phyloP scores from a whole-genome alignment of 129 eudicot genomes.

The Erigeron canadensis region DNA sequence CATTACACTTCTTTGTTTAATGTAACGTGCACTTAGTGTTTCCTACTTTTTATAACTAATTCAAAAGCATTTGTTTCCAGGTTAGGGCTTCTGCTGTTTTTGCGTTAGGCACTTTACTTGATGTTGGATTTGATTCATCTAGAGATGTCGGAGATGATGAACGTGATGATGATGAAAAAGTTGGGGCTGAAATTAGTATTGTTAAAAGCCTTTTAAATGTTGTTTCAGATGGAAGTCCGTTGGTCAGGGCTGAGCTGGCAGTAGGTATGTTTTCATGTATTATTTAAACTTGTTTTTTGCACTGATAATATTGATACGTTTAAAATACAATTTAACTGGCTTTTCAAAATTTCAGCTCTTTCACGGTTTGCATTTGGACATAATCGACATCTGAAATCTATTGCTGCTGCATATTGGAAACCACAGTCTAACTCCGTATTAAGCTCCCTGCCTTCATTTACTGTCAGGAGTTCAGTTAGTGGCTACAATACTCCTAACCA shows the following conservation, averaged over 20 bases:
- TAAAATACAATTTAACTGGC: constrained; percentile 6
- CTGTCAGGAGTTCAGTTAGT: constrained; percentile 56
- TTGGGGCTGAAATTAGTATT: constrained; percentile 71
- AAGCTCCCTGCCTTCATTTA: constrained; percentile 63
- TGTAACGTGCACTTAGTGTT: background rate
- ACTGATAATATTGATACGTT: background rate
- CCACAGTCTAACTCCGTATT: constrained; percentile 75
- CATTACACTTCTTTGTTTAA: background rate
- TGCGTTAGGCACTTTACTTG: constrained; percentile 90
- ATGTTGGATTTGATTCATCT: constrained; percentile 81
- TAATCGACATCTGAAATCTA: constrained; percentile 81
- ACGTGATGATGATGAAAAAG: constrained; percentile 91
- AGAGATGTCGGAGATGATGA: constrained; percentile 86
- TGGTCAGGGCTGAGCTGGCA: constrained; percentile 94
- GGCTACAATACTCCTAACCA: constrained; percentile 79
- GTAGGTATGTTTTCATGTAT: constrained; percentile 58
- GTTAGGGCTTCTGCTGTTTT: constrained; percentile 98
- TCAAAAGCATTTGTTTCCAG: constrained; percentile 37
- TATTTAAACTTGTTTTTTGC: background rate
- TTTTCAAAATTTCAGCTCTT: constrained; percentile 57
- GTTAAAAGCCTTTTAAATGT: constrained; percentile 73
- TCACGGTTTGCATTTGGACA: constrained; percentile 96
- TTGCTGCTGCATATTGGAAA: constrained; percentile 87
- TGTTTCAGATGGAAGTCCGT: constrained; percentile 96
- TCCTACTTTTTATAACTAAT: background rate